A percentile compares a stretch with the other conserved stretches of the same genome.
Conservation (phyloP, 345 rosid genomes). For the Crucihimalaya himalaica region DNA sequence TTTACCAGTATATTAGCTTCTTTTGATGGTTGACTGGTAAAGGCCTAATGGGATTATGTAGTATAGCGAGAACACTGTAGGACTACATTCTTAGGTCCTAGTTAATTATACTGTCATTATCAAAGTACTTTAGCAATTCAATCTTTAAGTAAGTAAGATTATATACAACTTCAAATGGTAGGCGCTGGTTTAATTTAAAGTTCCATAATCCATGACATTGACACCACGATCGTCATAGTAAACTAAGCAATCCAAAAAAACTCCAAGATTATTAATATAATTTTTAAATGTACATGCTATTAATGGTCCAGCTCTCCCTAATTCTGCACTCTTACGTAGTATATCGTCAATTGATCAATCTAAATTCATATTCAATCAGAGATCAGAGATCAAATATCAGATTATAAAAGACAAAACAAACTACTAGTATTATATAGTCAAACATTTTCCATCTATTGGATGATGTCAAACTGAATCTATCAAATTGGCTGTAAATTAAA, state of each 20-base stretch:
- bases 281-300: neutral
- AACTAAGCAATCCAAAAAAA: neutral
- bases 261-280: neutral
- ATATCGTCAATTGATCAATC: neutral
- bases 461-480: neutral
- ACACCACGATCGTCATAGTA: conserved; percentile 5
- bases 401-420: neutral
- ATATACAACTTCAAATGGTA: conserved; percentile 6
- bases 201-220: neutral
- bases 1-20: conserved; percentile 6
- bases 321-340: neutral
- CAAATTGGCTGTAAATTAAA: neutral
- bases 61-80: neutral
- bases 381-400: neutral
- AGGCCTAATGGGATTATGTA: neutral
- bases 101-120: neutral
- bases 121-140: neutral
- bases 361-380: neutral
- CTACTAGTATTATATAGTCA: neutral
- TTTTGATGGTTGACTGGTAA: neutral
- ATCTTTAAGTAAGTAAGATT: neutral
- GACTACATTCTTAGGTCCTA: neutral
- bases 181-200: neutral
- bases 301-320: neutral
- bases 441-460: neutral